Evolutionary conservation across 2,329 filamentous ascomycete genomes (phyloP), one percentile per base, ranked within the genome.

Genomic region (Eurotiales sp.): DNA sequence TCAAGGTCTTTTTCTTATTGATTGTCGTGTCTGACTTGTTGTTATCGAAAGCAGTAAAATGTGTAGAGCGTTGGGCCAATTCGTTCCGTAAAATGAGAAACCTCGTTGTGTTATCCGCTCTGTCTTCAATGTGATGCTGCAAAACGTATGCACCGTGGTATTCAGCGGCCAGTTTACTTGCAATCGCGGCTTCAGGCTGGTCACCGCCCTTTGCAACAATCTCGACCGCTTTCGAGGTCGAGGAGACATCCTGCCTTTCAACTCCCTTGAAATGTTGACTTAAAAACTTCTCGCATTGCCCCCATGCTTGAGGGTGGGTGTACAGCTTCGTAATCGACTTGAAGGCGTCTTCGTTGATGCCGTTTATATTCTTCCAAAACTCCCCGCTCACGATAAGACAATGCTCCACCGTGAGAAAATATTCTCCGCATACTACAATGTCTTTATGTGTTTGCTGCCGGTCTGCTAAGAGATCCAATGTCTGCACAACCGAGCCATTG

Each of bases 241-340:
- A 93, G 55, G 84, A 87, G 39, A 89, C 86, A 65, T 97, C 91
- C 54, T 92, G 81, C 47, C 85, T 80, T 72, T 95, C 89, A n/a
- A 86, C 77, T 40, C 82, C 82, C 59, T 84, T 84, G 55, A 96
- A 80, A 61, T 88, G 76, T 23, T 77, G 74, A 8, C 78, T 76
- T 22, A 96, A 79, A 70, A 96, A 96, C 8, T 65, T 70, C 40
- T 84, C 84, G 70, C 91, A 96, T 72, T 99, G 93, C 22, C 90
- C 90, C 77, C 93, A 96, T 23, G 90, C 93, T 71, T 99, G 93
- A 8, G 92, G 91, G 70, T 99, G 93, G 21, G 89, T 93, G 74
- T 96, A 95, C 36, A 99, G 71, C 62, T 86, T 85, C 59, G 78
- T 81, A 62, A 97, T 79, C 59, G 86, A 64, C 77, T 50, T 73